Evolutionary conservation across 1,284 basidiomycete species (phyloP), one percentile per base, ranked within the genome.

Genomic region (Cutaneotrichosporon sp.): DNA sequence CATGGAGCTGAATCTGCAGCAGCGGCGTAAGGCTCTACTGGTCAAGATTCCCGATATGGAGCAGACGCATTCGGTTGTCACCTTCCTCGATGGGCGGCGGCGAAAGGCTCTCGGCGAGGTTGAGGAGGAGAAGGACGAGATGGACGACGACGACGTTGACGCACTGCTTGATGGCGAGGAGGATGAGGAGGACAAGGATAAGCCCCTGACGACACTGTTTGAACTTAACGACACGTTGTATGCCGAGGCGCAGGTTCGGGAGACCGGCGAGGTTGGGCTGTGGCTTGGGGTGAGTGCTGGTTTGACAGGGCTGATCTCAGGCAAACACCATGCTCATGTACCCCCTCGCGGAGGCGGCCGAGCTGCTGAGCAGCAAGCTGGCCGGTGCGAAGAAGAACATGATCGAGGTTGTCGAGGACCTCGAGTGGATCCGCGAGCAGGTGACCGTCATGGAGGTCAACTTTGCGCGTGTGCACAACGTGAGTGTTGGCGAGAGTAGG

Each of bases 291-390:
- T 97, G 81, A 81, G 91, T 84, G 13, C 7, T 38, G 36, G 8
- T 1, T 14, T 16, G 16, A 31, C 5, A 1, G n/a, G 21, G 46
- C 60, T 62, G 22, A 62, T 58, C 60, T 18, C 70, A 93, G 95
- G 96, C 97, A 47, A 98, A 98, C 70, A 93, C 96, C 3, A 98
- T 99, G 96, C 85, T 99, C 3, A 90, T 94, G 2, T 99, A 99
- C 82, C 91, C 90, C 66, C 82, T 97, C 26, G 86, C 88, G 2
- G 88, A 88, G 57, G 96, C 97, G 0, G 85, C 90, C 67, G 81
- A 85, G 6, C 85, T 99, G 18, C 83, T 99, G 0, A 79, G 84
- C 58, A 85, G 86, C 34, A 98, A 98, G 81, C 86, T 96, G n/a
- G 76, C 83, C 1, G 83, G 85, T 0, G 94, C 96, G 0, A 86